phyloP scores from a whole-genome alignment of 371 early-diverging fungal species.

The Rhizopus microsporus region DNA sequence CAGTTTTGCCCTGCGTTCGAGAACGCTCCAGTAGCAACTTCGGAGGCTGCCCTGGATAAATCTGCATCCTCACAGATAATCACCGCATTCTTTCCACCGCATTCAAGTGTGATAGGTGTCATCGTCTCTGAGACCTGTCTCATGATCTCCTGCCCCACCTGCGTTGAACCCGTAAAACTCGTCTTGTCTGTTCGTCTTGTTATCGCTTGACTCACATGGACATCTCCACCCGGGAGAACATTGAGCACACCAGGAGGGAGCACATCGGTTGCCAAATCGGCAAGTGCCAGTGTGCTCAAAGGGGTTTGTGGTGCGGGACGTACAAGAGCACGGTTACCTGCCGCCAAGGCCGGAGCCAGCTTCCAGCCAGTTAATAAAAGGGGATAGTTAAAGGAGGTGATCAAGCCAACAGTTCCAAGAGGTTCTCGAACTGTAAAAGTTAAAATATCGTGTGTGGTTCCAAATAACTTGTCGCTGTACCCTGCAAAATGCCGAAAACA shows the following conservation, averaged over 20 bases:
- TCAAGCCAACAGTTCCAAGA: conserved; percentile 72
- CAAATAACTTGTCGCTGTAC: conserved; percentile 71
- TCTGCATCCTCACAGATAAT: conserved; percentile 83
- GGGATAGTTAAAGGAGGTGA: conserved; percentile 85
- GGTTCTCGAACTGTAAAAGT: conserved; percentile 73
- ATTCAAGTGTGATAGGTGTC: conserved; percentile 74
- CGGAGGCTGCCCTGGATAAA: conserved; percentile 64
- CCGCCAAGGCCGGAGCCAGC: conserved; percentile 80
- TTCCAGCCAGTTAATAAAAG: conserved; percentile 78
- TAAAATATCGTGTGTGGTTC: conserved; percentile 24
- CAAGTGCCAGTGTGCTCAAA: conserved; percentile 38
- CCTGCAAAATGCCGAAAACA: conserved; percentile 77
- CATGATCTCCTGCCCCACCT: conserved; percentile 74
- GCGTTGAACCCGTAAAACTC: conserved; percentile 68
- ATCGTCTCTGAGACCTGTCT: conserved; percentile 64
- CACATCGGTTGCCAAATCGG: conserved; percentile 29
- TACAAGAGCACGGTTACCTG: conserved; percentile 42
- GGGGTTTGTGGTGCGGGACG: conserved; percentile 55
- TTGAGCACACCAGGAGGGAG: conserved; percentile 65
- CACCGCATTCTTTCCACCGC: conserved; percentile 88
- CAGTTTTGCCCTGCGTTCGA: conserved; percentile 88
- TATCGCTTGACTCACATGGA: conserved; percentile 27
- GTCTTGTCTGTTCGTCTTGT: conserved; percentile 31
- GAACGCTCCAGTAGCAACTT: conserved; percentile 69
- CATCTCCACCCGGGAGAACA: conserved; percentile 53